Base-by-base conservation (phyloP, 2,329 filamentous ascomycete species). In the Cordyceps fumosorosea region DNA sequence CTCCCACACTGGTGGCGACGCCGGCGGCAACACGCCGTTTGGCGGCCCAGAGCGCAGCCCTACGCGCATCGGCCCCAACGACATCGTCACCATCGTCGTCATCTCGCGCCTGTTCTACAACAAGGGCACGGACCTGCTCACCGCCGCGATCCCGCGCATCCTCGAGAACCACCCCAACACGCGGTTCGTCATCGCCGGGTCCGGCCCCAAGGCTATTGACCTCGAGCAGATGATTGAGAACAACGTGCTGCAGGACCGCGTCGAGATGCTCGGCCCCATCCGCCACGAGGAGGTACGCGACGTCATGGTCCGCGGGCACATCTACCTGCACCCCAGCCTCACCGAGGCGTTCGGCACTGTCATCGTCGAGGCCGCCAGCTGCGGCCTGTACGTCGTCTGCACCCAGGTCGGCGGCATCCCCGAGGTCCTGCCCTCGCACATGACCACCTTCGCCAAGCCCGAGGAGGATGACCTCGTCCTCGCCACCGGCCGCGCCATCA, bases 21-120 rank as follows among this genome's bases (percentile, higher is more conserved):
- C 5, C 64, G 64, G 67, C 7, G 65, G 67, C 42, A 56, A 68
- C 22, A 67, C 69, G 34, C 34, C 34, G 22, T 80, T 81, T 63
- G 70, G 72, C 51, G 70, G 72, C 51, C 77, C 74, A 54, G 78
- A 77, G 67, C 75, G 78, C 6, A 82, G 86, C 0, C 85, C 86
- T 3, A 87, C 87, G 60, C 86, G 85, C 7, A 82, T 96, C 3
- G 89, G 90, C 0, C 90, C 92, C 0, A 83, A 91, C 66, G 93
- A 97, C 69, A 89, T 87, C 12, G 93, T 99, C 69, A 97, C 92
- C 8, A 97, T 99, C 63, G 91, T 99, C 1, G 93, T 99, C 22
- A 96, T 99, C 65, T 97, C 93, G 10, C 91, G 95, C 22, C 85
- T 99, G 1, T 99, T 98, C 76, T 98, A 98, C 76, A 99, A 99